These are phyloP conservation scores for Alternaria alternata DNA, from an alignment of 2,329 filamentous ascomycete genomes.

Conservation along the genomic window DNA sequence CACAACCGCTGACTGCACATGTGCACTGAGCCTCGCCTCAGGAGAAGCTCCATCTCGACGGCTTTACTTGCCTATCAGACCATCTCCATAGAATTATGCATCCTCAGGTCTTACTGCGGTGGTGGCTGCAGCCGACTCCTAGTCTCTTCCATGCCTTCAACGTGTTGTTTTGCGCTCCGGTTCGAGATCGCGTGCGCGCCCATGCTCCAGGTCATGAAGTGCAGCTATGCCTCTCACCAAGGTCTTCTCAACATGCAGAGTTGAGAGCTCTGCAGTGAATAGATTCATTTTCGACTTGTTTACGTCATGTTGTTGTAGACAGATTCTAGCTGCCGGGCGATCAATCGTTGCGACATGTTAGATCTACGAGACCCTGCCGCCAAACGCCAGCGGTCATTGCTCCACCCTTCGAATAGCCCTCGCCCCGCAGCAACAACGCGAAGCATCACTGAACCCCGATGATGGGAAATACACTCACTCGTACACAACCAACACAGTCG, in stretches of 20 bases:
- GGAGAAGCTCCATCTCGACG: constrained; percentile 18
- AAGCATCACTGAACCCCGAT: constrained; percentile 11
- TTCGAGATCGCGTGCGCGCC: neutral
- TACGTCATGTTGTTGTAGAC: constrained; percentile 1
- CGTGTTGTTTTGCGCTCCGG: constrained; percentile 2
- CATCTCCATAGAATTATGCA: constrained; percentile 13
- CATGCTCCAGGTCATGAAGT: neutral
- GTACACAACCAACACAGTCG: constrained; percentile 2
- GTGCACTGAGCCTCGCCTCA: constrained; percentile 10
- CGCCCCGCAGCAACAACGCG: constrained; percentile 16
- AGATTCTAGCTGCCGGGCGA: constrained; percentile 15
- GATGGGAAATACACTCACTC: constrained; percentile 13
- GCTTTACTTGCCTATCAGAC: neutral
- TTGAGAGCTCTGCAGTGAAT: neutral
- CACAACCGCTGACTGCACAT: constrained; percentile 50
- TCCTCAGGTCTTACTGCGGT: neutral
- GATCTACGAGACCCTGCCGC: constrained; percentile 22
- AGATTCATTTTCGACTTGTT: neutral
- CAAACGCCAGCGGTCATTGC: constrained; percentile 19
- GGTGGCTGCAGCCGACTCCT: neutral
- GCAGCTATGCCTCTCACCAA: neutral
- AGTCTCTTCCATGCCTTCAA: neutral
- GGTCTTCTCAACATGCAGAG: neutral
- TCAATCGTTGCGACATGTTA: constrained; percentile 15
- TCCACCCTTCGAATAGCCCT: constrained; percentile 14